Evolutionary conservation across 257 asterid species (phyloP).

Genomic region (Rubia yunnanensis): DNA sequence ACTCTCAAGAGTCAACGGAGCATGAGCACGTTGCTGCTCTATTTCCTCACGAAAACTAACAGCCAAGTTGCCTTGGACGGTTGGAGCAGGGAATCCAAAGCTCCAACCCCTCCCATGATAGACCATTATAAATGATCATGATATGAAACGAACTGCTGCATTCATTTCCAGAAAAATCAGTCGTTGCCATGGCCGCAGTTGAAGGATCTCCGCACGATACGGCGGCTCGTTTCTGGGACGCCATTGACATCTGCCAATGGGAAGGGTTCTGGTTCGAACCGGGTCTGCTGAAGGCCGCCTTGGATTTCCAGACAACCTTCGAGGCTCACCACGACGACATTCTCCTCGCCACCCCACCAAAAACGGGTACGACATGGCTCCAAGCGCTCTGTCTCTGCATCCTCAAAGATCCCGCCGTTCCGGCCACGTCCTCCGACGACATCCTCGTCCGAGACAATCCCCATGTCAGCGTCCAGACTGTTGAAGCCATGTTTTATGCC

Average conservation of each 20-base stretch:
- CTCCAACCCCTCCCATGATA: no score
- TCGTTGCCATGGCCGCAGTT: conserved; percentile 7
- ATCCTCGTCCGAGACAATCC: conserved; percentile 24
- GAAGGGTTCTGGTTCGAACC: conserved; percentile 35
- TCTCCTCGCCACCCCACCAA: conserved; percentile 26
- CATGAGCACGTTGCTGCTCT: no score
- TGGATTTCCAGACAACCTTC: conserved; percentile 18
- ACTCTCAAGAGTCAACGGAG: no score
- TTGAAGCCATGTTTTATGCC: conserved; percentile 18
- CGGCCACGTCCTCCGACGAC: no score
- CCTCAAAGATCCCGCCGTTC: no score
- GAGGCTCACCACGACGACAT: conserved; percentile 19
- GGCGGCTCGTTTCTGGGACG: conserved; percentile 26
- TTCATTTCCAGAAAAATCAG: no score
- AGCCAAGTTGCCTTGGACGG: no score
- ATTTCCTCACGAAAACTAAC: no score
- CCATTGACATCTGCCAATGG: conserved; percentile 24
- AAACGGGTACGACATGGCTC: conserved; percentile 42
- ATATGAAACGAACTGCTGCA: no score
- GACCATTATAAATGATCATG: no score
- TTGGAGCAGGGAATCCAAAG: no score
- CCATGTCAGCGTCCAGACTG: conserved; percentile 21
- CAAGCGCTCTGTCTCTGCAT: conserved; percentile 29
- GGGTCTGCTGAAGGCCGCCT: conserved; percentile 21
- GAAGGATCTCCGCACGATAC: conserved; percentile 12